These are phyloP conservation scores for Fusarium oxysporum DNA, from an alignment of 2,329 filamentous ascomycete genomes.

Conservation along the genomic window DNA sequence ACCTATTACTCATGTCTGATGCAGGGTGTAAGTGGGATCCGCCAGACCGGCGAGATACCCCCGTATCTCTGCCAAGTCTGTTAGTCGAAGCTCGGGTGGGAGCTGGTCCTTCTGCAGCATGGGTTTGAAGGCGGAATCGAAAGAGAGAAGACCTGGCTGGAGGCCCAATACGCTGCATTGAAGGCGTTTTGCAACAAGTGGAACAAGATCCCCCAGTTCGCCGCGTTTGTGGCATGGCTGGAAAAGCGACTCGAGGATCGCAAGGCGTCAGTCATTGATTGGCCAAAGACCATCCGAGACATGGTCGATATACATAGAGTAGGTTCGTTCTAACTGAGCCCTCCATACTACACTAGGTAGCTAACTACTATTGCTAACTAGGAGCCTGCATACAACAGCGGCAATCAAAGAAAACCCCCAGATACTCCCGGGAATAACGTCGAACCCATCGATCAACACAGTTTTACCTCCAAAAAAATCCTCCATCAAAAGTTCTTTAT, in stretches of 20 bases:
- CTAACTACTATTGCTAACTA: neutral
- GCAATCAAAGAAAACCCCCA: neutral
- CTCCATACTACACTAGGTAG: neutral
- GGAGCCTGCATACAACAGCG: neutral
- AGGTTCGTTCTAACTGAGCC: neutral
- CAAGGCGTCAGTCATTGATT: neutral
- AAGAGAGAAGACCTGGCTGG: conserved; percentile 30
- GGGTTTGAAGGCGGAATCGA: conserved; percentile 33
- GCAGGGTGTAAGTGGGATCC: conserved; percentile 68
- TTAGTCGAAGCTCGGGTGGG: conserved; percentile 61
- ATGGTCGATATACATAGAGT: neutral
- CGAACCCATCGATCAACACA: neutral
- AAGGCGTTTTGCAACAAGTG: conserved; percentile 56
- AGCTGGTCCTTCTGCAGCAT: neutral
- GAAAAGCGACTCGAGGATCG: conserved; percentile 30
- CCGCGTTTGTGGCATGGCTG: conserved; percentile 59
- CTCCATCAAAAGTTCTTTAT: conserved; percentile 14
- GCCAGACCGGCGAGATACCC: conserved; percentile 71
- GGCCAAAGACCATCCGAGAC: neutral
- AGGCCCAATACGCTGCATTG: conserved; percentile 55
- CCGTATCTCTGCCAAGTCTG: conserved; percentile 73
- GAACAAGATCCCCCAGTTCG: conserved; percentile 58
- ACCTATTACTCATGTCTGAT: conserved; percentile 73
- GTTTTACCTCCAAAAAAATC: neutral
- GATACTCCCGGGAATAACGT: neutral